A percentile compares a stretch with the other conserved stretches of the same genome.
These are phyloP conservation scores for Cryptomeria japonica DNA, from an alignment of 75 land plant genomes.

Conservation along the genomic window DNA sequence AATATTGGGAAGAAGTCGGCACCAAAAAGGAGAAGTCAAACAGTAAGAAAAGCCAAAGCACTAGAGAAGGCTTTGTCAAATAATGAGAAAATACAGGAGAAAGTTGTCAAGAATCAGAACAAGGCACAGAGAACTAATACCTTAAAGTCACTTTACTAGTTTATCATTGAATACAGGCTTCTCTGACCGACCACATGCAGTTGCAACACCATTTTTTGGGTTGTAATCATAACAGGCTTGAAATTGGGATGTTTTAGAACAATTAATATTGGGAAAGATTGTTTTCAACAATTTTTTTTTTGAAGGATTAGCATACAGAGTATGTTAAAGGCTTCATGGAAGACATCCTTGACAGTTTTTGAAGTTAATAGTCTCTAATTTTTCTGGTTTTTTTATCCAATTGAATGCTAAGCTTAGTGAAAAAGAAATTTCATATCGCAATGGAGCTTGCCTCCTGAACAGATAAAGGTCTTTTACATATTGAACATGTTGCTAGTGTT, in stretches of 20 bases:
- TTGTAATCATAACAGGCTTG: background rate
- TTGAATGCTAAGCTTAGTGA: background rate
- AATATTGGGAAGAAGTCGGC: conserved; percentile 38
- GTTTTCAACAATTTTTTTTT: background rate
- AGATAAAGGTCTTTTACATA: background rate
- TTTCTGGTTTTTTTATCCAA: background rate
- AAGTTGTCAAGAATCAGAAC: conserved; percentile 31
- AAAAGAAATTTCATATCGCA: background rate
- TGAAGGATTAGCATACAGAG: background rate
- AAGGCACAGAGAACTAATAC: conserved; percentile 45
- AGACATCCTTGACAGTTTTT: background rate
- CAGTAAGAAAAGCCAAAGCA: conserved; percentile 56
- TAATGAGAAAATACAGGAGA: conserved; percentile 58
- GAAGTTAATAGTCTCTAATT: background rate
- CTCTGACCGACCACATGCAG: no score
- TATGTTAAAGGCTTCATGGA: background rate
- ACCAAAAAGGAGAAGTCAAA: conserved; percentile 54
- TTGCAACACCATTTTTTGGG: background rate
- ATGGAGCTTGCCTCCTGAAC: background rate
- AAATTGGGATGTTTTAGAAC: background rate
- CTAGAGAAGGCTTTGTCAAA: conserved; percentile 51
- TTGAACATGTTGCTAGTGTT: background rate
- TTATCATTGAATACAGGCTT: background rate
- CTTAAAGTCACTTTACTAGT: conserved; percentile 56
- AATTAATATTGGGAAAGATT: no score